Base-by-base conservation (phyloP, 1,139 yeast species). In the Debaryomyces udenii region DNA sequence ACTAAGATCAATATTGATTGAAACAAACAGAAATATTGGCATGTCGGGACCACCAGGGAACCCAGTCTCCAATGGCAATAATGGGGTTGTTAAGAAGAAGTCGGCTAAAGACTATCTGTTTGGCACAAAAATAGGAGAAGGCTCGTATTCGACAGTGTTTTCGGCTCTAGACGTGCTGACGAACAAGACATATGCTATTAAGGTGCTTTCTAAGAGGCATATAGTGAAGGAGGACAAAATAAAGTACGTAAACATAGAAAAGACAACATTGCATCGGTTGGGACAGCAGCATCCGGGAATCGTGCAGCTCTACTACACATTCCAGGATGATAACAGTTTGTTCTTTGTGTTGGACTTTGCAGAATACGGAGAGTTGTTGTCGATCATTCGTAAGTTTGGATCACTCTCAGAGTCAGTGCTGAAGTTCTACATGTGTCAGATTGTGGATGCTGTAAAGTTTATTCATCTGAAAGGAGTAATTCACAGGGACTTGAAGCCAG, bases 401-500 rank as follows among this genome's bases (percentile, higher is more conserved):
- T 81, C 93, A 0, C 68, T 93, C 32, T 85, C 84, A 52, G 96
- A 90, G 55, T 73, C 71, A 3, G 83, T 94, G 49, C 75, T 91
- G 34, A 79, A 81, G 50, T 93, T 89, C 56, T 84, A 81, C 52
- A 78, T 81, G 67, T 70, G 75, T 26, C 99, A 94, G 65, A 73
- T 93, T 16, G 68, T 94, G 31, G 98, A 91, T 61, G 94, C 97
- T 0, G 82, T 93, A 10, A 80, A 77, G 48, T 91, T 80, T 61
- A 86, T 93, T 75, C 99, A 93, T 48, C 72, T 66, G 64, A 70
- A 71, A 47, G 99, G 99, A 9, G 86, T 94, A 14, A 81, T 93
- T 35, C 99, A 93, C 61, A 78, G 99, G 48, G 99, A 93, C 62
- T 74, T 93, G 51, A 93, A 93, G 64, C 99, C 99, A 0, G 99